Evolutionary conservation across 345 rosid genomes (phyloP), one percentile per base, ranked within the genome.

Genomic region (Lepidium aucheri): DNA sequence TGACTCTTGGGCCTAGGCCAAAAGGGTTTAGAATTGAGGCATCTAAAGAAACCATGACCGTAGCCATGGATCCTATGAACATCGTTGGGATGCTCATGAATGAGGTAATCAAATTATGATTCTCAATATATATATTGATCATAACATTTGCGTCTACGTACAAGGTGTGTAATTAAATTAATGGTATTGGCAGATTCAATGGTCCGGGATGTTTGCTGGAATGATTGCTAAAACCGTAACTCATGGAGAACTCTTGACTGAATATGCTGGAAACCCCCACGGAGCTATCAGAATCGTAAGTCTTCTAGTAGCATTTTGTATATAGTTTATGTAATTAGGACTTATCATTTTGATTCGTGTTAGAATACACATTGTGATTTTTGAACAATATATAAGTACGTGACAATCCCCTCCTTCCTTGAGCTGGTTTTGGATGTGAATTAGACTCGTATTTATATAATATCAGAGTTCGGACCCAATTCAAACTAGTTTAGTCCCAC

Each of bases 51-150:
- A 81, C 85, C 14, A 74, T 76, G 5, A 72, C 83, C 13, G 95
- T 95, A 8, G 80, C 78, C 49, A 87, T 91, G 98, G 79, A 79
- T 72, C 91, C 76, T 74, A 77, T 72, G 39, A 76, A 53, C 73
- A 80, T 95, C 9, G 89, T 91, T 44, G 84, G 81, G 75, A 83
- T 84, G 65, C 89, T 95, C 32, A 87, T 95, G 99, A 87, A 81
- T 65, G 81, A 63, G 86, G 99, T 95, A 68, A 20, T 26, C 72
- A 35, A 9, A 63, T 60, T 59, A 42, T 45, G 16, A 55, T 49
- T 7, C 9, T 53, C 14, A 30, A 0, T n/a, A 28, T 8, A 28
- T 54, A 10, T 17, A 30, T 35, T 28, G 32, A 41, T 6, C 36
- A 40, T 33, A 28, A 62, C 15, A 32, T 63, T 63, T 57, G 60